Evolutionary conservation across 164 flowering plant species (phyloP).

Genomic region (Taxillus chinensis): DNA sequence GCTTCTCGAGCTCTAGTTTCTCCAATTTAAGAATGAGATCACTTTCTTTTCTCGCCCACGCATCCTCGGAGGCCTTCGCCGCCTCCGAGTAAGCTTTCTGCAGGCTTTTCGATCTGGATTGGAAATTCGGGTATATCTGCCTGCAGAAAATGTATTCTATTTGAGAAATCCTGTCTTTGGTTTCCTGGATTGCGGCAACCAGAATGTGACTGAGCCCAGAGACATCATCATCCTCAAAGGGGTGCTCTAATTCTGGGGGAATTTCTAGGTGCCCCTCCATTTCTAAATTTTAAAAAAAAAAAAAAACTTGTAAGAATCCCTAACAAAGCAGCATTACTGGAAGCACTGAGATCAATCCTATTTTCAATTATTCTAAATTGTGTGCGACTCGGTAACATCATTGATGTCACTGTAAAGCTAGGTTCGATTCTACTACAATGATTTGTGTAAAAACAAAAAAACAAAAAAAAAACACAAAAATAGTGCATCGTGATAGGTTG

Average conservation of each 20-base stretch:
- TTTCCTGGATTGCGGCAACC: constrained; percentile 89
- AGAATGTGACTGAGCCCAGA: constrained; percentile 62
- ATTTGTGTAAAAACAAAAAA: too few relatives aligned
- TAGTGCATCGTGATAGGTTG: too few relatives aligned
- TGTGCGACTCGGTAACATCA: too few relatives aligned
- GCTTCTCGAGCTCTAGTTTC: constrained; percentile 38
- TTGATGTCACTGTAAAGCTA: too few relatives aligned
- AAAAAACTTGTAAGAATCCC: neutral
- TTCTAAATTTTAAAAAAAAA: constrained; percentile 2
- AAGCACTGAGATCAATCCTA: too few relatives aligned
- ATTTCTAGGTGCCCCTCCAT: constrained; percentile 24
- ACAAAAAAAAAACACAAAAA: too few relatives aligned
- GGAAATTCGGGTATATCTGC: constrained; percentile 63
- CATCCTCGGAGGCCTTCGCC: constrained; percentile 42
- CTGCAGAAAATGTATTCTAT: constrained; percentile 74
- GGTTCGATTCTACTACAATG: too few relatives aligned
- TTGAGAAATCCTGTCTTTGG: constrained; percentile 75
- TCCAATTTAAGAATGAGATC: constrained; percentile 33
- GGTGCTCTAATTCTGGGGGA: constrained; percentile 18
- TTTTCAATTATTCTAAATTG: too few relatives aligned
- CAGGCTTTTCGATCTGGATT: constrained; percentile 34
- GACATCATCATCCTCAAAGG: constrained; percentile 27
- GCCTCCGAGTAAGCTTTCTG: constrained; percentile 38
- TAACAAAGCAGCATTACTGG: neutral
- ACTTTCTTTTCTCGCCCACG: constrained; percentile 46